A percentile compares a stretch with the other conserved stretches of the same genome.
Conservation (phyloP, 805 yeast species). For the Suhomyces vadensis region DNA sequence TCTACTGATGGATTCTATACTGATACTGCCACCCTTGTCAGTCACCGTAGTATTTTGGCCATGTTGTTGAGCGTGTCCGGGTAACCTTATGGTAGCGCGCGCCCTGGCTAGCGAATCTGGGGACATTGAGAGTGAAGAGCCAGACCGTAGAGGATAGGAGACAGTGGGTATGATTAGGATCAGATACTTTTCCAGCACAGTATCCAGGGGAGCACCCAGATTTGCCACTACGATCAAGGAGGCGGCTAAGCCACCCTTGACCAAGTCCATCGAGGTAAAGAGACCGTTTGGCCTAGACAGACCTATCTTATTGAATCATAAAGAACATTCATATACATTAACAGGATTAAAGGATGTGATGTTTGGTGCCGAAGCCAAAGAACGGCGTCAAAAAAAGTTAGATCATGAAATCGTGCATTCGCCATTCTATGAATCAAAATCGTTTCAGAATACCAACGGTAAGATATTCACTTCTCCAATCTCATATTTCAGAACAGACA, state of each 20-base stretch:
- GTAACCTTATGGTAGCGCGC: background rate
- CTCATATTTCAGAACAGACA: conserved; percentile 72
- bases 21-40: no score
- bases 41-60: no score
- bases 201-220: conserved; percentile 22
- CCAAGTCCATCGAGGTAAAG: conserved; percentile 29
- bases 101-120: no score
- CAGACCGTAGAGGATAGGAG: no score
- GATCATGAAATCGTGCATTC: conserved; percentile 46
- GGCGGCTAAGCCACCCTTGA: conserved; percentile 41
- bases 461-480: conserved; percentile 81
- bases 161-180: no score
- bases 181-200: background rate
- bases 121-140: no score
- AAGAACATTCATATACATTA: conserved; percentile 17
- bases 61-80: conserved; percentile 1
- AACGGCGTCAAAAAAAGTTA: conserved; percentile 37
- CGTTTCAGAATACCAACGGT: conserved; percentile 72
- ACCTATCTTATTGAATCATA: conserved; percentile 29
- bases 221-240: conserved; percentile 38
- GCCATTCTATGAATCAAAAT: conserved; percentile 44
- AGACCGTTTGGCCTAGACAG: conserved; percentile 41
- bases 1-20: background rate
- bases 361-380: conserved; percentile 38
- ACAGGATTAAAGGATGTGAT: conserved; percentile 23